Evolutionary conservation across 257 asterid species (phyloP), one percentile per base, ranked within the genome.

Genomic region (Verbena officinalis): DNA sequence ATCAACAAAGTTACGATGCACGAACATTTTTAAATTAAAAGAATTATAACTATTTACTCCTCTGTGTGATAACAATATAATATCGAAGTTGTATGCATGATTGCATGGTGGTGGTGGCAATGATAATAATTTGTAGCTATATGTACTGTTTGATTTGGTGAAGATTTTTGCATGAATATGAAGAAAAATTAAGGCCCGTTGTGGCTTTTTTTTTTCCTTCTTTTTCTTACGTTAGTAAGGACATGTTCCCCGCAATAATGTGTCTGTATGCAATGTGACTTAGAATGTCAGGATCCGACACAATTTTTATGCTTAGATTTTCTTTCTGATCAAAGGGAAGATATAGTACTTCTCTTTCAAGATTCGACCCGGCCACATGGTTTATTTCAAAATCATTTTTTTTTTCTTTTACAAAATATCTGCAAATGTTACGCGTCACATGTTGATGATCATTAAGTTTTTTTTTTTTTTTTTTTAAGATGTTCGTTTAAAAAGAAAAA

Each of bases 221-320:
- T 54, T 22, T 49, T 52, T 4, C 63, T 65, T 65, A 55, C 59
- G 59, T 55, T 9, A 21, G 42, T n/a, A 64, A 66, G 64, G 71
- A 52, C 68, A 59, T 69, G 68, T 27, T 23, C 53, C 67, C 61
- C 67, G 39, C 62, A 11, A 68, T 46, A 45, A 43, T 66, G n/a
- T 55, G 36, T 56, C 36, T 43, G 46, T 24, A 15, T 20, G 21
- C 21, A 48, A 24, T 27, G 10, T 51, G 70, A 36, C 17, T 48
- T 48, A 36, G 49, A 17, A 16, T 49, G 59, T 64, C 23, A 34
- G 60, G 19, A 24, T 39, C 11, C 4, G 19, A 36, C 60, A 36
- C 53, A 14, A 58, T 5, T 9, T 51, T 52, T 50, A 36, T 20
- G 64, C 73, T 43, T 42, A 13, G 12, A 40, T 58, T 58, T 13